phyloP scores from a whole-genome alignment of 2,329 filamentous ascomycete species.

The Akanthomyces muscarius region DNA sequence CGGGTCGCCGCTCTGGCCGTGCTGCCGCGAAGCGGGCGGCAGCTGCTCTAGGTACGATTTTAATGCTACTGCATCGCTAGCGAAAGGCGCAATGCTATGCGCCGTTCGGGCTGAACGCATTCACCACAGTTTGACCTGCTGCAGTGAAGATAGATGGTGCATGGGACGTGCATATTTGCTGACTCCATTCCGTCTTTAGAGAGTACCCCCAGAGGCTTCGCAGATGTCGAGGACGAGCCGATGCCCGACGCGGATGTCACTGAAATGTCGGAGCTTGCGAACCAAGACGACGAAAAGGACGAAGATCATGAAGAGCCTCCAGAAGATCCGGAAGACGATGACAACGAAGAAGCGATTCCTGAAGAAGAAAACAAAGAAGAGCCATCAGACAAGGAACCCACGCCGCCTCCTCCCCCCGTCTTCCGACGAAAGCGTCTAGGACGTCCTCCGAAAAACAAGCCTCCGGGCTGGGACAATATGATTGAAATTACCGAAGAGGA shows the following conservation, averaged over 20 bases:
- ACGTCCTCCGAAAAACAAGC: conserved; percentile 78
- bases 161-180: neutral
- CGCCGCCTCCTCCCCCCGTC: conserved; percentile 56
- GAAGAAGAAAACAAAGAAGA: conserved; percentile 39
- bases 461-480: conserved; percentile 70
- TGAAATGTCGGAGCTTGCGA: conserved; percentile 22
- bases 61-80: conserved; percentile 7
- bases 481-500: conserved; percentile 53
- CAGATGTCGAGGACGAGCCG: conserved; percentile 38
- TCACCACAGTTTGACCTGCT: neutral
- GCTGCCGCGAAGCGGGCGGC: conserved; percentile 51
- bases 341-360: conserved; percentile 32
- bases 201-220: conserved; percentile 40
- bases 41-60: conserved; percentile 47
- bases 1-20: conserved; percentile 48
- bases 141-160: neutral
- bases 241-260: conserved; percentile 32
- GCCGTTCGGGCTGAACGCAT: neutral
- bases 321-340: conserved; percentile 37
- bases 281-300: conserved; percentile 46
- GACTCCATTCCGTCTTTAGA: conserved; percentile 28
- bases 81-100: conserved; percentile 3
- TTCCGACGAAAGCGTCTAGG: conserved; percentile 76
- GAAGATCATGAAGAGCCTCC: conserved; percentile 33
- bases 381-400: conserved; percentile 46